Evolutionary conservation across 805 yeast genomes (phyloP), one percentile per base, ranked within the genome.

Genomic region (Schizosaccharomyces octosporus): DNA sequence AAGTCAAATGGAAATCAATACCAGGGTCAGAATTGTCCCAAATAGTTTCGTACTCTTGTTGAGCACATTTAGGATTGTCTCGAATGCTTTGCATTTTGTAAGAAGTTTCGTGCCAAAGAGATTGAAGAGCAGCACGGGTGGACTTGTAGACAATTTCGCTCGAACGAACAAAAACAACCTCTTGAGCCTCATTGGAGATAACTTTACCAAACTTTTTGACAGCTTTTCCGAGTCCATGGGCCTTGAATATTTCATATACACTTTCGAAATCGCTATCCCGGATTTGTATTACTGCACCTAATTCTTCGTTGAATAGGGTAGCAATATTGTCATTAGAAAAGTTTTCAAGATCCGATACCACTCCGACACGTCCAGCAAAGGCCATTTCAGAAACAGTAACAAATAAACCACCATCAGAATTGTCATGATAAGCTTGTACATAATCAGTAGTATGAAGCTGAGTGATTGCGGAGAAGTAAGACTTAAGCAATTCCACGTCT

Each of bases 211-310:
- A 79, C 61, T 81, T 72, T 6, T 79, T 73, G 64, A 90, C 73
- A 65, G 71, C 77, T 5, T 81, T 69, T 48, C 93, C 76, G 9
- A 57, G n/a, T 63, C 86, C 87, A 69, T 81, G 73, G 36, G 74
- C 70, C n/a, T 68, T 71, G 60, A 90, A 78, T 11, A 84, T 70
- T 15, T 76, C 65, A 51, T 73, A 75, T 69, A 93, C 86, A 61
- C 74, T 71, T 2, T 74, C 78, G 59, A 76, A 75, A 63, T 83
- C 82, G 36, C 75, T 66, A 32, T 76, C 71, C 59, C 76, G 68
- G 66, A 90, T 78, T 73, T 93, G 98, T 88, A 93, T 88, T 32
- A 90, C 95, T 43, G 95, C 90, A 70, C 97, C 98, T 59, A 93
- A 78, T 71, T 93, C 97, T 75, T 93, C 98, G 70, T 83, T 84